These are phyloP conservation scores for Aphanoascus verrucosus DNA, from an alignment of 2,329 filamentous ascomycete genomes.

Conservation along the genomic window DNA sequence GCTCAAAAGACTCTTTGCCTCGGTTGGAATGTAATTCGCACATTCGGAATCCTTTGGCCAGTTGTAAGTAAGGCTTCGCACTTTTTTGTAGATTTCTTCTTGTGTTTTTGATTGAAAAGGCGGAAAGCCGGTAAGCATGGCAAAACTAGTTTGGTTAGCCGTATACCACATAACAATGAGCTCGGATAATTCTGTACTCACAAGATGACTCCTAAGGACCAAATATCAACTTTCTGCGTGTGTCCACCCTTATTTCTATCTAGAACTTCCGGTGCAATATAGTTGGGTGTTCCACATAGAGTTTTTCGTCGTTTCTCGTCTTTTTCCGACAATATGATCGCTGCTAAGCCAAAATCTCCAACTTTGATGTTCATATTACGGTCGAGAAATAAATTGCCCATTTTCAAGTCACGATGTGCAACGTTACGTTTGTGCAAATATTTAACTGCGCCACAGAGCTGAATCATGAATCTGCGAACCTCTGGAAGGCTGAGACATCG, in stretches of 20 bases:
- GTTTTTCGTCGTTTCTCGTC: constrained; percentile 82
- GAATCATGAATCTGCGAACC: constrained; percentile 83
- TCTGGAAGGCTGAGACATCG: constrained; percentile 88
- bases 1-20: constrained; percentile 40
- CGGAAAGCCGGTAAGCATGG: constrained; percentile 90
- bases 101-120: constrained; percentile 74
- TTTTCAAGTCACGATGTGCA: constrained; percentile 93
- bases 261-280: constrained; percentile 92
- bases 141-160: constrained; percentile 52
- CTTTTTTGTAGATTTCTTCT: constrained; percentile 43
- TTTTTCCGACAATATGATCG: constrained; percentile 78
- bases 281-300: constrained; percentile 93
- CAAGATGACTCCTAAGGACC: constrained; percentile 97
- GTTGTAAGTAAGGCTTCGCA: constrained; percentile 38
- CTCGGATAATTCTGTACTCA: constrained; percentile 36
- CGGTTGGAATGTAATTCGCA: constrained; percentile 38
- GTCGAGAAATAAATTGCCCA: constrained; percentile 95
- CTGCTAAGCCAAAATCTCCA: constrained; percentile 91
- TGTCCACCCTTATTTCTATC: constrained; percentile 91
- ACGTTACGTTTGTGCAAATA: constrained; percentile 95
- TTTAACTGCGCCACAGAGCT: constrained; percentile 93
- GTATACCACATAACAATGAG: neutral
- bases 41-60: constrained; percentile 39
- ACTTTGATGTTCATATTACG: constrained; percentile 95
- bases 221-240: constrained; percentile 95